Evolutionary conservation across 2,329 filamentous ascomycete genomes (phyloP), one percentile per base, ranked within the genome.

Genomic region (Diaporthe vexans): DNA sequence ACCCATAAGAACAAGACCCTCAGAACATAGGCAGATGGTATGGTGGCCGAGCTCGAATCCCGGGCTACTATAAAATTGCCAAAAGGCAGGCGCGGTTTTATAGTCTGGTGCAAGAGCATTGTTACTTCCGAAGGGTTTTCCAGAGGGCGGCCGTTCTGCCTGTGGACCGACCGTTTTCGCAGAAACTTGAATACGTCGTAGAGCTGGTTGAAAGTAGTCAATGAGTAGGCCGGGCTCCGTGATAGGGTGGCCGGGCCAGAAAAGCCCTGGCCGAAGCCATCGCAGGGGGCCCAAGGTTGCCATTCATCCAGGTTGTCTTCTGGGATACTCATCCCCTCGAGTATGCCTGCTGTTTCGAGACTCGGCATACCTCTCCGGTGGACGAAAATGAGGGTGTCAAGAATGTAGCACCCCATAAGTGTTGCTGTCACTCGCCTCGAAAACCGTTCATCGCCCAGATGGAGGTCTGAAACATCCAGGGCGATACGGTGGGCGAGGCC

Each of bases 221-320:
- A 73, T 5, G 83, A 81, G 48, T 85, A 83, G 1, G 81, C 80
- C 2, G 81, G 79, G 40, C 76, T 81, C 26, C 80, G 77, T 21
- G 65, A 67, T 26, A 77, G 78, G 75, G 78, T 78, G 0, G 75
- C 71, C 24, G 80, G 78, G 3, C 76, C 76, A 5, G 74, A 13
- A 51, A 75, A 48, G 29, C 68, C 72, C 29, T 75, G 74, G 6
- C 83, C 83, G 65, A 86, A 85, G 4, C 81, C 83, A 5, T 80
- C 78, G 74, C 86, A 85, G 35, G 91, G 89, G 24, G 86, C 86
- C 93, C 93, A 95, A 1, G 91, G 90, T 77, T 93, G 91, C 93
- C 93, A 94, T 82, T 94, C 92, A 78, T 94, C 93, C 26, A 92
- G 83, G 1, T 91, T 91, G 77, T 93, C 91, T 80, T 94, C 91